These are phyloP conservation scores for Wakefieldia striispora DNA, from an alignment of 768 basidiomycete species.

Conservation along the genomic window DNA sequence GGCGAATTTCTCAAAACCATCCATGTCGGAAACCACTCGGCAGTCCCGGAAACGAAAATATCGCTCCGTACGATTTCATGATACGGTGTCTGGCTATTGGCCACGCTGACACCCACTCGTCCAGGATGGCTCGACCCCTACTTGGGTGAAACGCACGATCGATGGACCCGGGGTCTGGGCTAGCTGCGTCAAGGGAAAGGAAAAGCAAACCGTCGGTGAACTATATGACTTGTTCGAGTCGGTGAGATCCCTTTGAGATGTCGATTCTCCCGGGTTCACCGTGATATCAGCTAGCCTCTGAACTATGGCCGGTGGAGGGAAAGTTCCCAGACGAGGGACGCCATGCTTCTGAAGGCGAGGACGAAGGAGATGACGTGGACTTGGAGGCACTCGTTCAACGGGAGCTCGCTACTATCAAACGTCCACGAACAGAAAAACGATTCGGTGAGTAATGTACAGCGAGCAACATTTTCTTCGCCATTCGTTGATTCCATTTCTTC, in stretches of 20 bases:
- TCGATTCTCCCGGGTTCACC: constrained; percentile 7
- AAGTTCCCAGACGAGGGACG: constrained; percentile 23
- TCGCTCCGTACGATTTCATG: constrained; percentile 41
- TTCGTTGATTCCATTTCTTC: constrained; percentile 2
- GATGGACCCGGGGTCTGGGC: constrained; percentile 87
- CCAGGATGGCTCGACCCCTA: constrained; percentile 61
- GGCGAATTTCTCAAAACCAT: no score
- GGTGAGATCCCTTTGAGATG: constrained; percentile 40
- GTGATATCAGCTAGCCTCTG: constrained; percentile 55
- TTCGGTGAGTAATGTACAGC: constrained; percentile 49
- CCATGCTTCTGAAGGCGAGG: constrained; percentile 35
- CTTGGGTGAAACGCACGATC: constrained; percentile 62
- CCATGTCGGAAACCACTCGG: constrained; percentile 16
- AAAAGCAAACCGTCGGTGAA: constrained; percentile 74
- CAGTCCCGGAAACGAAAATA: constrained; percentile 46
- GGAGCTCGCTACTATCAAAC: constrained; percentile 70
- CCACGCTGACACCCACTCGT: constrained; percentile 1
- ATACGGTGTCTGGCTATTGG: neutral
- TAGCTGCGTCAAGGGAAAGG: constrained; percentile 83
- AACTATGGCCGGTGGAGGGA: constrained; percentile 61
- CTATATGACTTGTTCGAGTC: constrained; percentile 76
- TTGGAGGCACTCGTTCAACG: constrained; percentile 70
- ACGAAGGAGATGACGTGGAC: constrained; percentile 43
- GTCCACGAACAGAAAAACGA: constrained; percentile 56
- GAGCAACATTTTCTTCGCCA: neutral